These are phyloP conservation scores for Pythium aquatile DNA, from an alignment of 352 stramenopile genomes.

Conservation along the genomic window DNA sequence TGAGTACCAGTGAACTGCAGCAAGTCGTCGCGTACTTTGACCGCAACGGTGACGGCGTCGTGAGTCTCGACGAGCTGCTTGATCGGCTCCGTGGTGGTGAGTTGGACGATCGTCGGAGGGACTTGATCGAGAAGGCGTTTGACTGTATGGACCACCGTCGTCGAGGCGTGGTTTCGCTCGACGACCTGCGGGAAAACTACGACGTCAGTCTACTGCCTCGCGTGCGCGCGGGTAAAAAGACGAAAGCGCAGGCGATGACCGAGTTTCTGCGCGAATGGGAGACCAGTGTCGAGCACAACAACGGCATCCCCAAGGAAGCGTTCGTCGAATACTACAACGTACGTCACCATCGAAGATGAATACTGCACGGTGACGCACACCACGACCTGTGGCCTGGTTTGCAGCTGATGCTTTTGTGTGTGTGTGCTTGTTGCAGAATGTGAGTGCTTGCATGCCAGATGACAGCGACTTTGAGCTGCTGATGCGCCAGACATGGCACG, in stretches of 20 bases:
- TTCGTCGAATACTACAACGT: conserved; percentile 86
- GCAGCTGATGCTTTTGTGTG: conserved; percentile 6
- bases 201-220: conserved; percentile 68
- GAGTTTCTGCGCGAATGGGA: conserved; percentile 81
- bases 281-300: conserved; percentile 26
- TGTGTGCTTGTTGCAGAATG: conserved; percentile 40
- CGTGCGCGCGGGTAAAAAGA: conserved; percentile 66
- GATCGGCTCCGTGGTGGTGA: conserved; percentile 35
- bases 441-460: conserved; percentile 69
- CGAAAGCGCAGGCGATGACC: conserved; percentile 43
- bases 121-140: conserved; percentile 58
- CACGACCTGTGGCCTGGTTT: not conserved
- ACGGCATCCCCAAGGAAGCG: conserved; percentile 50
- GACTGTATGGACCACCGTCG: conserved; percentile 44
- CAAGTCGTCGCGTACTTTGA: conserved; percentile 47
- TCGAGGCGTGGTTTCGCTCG: conserved; percentile 41
- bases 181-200: conserved; percentile 68
- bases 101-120: conserved; percentile 30
- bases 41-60: conserved; percentile 41
- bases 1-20: conserved; percentile 34
- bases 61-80: conserved; percentile 60
- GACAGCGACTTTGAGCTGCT: conserved; percentile 88
- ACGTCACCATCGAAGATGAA: conserved; percentile 10
- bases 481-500: conserved; percentile 69
- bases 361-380: no score